A percentile compares a stretch with the other conserved stretches of the same genome.
phyloP scores from a whole-genome alignment of 208 protist genomes.

The Vickermania spadyakhi region DNA sequence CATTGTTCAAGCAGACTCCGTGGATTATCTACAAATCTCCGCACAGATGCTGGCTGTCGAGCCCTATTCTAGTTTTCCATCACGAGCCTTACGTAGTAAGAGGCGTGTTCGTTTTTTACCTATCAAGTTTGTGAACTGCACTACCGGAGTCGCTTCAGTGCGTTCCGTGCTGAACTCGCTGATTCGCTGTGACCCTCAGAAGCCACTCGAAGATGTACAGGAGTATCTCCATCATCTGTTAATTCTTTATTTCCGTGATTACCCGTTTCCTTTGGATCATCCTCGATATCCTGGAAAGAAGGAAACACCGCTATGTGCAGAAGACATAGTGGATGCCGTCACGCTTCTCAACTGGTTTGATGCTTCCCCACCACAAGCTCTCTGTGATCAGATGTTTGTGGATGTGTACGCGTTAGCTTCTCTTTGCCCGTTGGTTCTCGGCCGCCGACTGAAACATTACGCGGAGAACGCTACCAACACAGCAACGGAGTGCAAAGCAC shows the following conservation, averaged over 20 bases:
- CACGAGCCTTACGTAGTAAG: neutral
- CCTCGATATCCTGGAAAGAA: neutral
- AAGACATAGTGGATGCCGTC: neutral
- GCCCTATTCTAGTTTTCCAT: neutral
- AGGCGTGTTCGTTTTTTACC: neutral
- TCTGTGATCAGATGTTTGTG: slow-evolving; percentile 21
- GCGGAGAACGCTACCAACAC: too few relatives aligned
- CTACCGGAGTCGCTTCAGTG: slow-evolving; percentile 12
- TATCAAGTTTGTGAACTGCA: neutral
- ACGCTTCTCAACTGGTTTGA: neutral
- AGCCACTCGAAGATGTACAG: slow-evolving; percentile 18
- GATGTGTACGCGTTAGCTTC: slow-evolving; percentile 25
- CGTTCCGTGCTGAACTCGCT: slow-evolving; percentile 26
- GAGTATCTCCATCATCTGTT: slow-evolving; percentile 39
- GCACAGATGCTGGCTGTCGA: slow-evolving; percentile 8
- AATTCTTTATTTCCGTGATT: slow-evolving; percentile 19
- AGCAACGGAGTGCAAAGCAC: too few relatives aligned
- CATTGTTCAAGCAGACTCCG: slow-evolving; percentile 18
- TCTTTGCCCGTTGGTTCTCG: slow-evolving; percentile 31
- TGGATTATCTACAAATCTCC: slow-evolving; percentile 8
- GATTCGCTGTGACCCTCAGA: slow-evolving; percentile 18
- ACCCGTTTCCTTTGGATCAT: slow-evolving; percentile 14
- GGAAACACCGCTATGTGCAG: neutral
- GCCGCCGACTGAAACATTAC: slow-evolving; percentile 7
- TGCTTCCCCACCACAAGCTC: neutral